Conservation (phyloP, 805 yeast species). For the Yarrowia deformans region DNA sequence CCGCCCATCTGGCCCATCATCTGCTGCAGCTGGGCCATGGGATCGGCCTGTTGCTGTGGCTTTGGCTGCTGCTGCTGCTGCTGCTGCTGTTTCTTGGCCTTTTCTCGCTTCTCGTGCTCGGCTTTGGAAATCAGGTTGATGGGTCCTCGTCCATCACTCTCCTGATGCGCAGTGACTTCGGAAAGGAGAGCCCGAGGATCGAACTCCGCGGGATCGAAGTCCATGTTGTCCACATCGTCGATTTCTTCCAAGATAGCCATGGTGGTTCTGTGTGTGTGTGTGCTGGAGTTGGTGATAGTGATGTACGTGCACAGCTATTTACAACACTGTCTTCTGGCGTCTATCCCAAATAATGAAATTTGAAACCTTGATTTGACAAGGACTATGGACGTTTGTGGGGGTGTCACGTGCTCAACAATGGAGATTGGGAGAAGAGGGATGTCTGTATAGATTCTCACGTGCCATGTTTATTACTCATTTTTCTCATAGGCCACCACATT, state of each 20-base stretch:
- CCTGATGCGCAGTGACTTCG: slow-evolving; percentile 38
- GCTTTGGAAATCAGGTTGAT: slow-evolving; percentile 40
- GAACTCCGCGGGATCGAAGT: slow-evolving; percentile 90
- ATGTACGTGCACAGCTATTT: background rate
- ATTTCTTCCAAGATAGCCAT: slow-evolving; percentile 53
- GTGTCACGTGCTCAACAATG: too few species aligned
- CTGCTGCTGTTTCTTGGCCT: slow-evolving; percentile 40
- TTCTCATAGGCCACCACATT: too few species aligned
- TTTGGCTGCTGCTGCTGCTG: slow-evolving; percentile 38
- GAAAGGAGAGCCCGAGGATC: slow-evolving; percentile 62
- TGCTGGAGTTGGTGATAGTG: background rate
- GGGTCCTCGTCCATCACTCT: slow-evolving; percentile 39
- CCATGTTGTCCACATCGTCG: slow-evolving; percentile 88
- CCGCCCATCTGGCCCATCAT: slow-evolving; percentile 40
- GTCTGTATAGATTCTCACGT: too few species aligned
- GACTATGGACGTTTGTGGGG: background rate
- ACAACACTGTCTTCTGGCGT: background rate
- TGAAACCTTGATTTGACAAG: slow-evolving; percentile 23
- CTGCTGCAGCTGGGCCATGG: slow-evolving; percentile 41
- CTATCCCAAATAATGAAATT: slow-evolving; percentile 19
- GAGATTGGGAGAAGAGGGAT: too few species aligned
- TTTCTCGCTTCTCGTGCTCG: slow-evolving; percentile 39
- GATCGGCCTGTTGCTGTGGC: slow-evolving; percentile 25
- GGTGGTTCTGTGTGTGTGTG: background rate
- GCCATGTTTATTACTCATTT: too few species aligned